A percentile compares a stretch with the other conserved stretches of the same genome.
These are phyloP conservation scores for Casuarina glauca DNA, from an alignment of 306 rosid genomes.

Conservation along the genomic window DNA sequence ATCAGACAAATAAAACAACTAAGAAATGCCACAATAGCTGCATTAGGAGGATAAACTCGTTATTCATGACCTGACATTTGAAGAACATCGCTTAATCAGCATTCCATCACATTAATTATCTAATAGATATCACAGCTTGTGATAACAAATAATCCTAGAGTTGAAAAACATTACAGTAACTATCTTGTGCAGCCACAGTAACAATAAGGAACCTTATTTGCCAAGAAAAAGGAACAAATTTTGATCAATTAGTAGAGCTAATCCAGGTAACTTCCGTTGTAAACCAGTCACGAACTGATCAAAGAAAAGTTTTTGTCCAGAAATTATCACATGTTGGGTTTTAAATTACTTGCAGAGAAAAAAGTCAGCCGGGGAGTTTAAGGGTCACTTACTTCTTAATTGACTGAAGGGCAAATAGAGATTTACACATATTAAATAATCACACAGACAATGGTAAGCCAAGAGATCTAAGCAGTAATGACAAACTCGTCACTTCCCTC, in stretches of 20 bases:
- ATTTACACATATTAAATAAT: neutral
- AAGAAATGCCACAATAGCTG: neutral
- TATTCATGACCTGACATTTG: neutral
- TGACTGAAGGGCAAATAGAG: neutral
- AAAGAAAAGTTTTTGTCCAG: neutral
- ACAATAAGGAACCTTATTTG: neutral
- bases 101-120: neutral
- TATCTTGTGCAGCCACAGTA: neutral
- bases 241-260: neutral
- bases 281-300: neutral
- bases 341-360: neutral
- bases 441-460: neutral
- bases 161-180: neutral
- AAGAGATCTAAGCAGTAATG: neutral
- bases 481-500: neutral
- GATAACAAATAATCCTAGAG: neutral
- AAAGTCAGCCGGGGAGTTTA: neutral
- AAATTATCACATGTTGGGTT: neutral
- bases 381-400: neutral
- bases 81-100: neutral
- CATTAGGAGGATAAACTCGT: neutral
- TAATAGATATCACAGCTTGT: neutral
- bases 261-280: neutral
- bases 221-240: neutral
- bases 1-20: constrained; percentile 9